Evolutionary conservation across 495 filamentous ascomycete genomes (phyloP), one percentile per base, ranked within the genome.

Genomic region (Neurospora sp.): DNA sequence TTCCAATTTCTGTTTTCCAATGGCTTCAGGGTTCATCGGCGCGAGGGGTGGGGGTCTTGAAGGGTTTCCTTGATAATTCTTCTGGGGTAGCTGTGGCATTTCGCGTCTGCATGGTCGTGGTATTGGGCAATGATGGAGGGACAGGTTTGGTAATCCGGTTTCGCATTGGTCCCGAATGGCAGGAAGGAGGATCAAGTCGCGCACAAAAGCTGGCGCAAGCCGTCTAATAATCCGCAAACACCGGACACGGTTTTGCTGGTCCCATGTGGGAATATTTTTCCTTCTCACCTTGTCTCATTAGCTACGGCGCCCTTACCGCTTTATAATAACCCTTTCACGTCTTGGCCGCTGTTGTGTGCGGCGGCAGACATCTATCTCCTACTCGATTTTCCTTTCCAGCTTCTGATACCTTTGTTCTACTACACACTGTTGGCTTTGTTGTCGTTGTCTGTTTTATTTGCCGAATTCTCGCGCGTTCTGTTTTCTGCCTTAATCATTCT

Each of bases 181-280:
- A 61, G 53, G 27, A 27, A 65, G 27, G 31, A 35, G 53, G 53
- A 65, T 65, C 53, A 35, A 74, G 76, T 74, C 77, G 79, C 77
- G 80, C 81, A 79, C 78, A 81, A 80, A 75, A 73, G 81, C 76
- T 78, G 73, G 81, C 82, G 83, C 82, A 82, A 74, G 84, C 81
- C 81, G 79, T 86, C 53, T 65, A 85, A 86, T 86, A 84, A 82
- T 27, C 10, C 10, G 47, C 47, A 59, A 44, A 27, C 79, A 83
- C 80, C 82, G 79, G 79, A 81, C 82, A 83, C 82, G 80, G 79
- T 81, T 81, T 86, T 84, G 85, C 85, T 86, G 85, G 85, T 82
- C 84, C 53, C 85, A 84, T 82, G 78, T 74, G 78, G 79, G 81
- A 77, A 78, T 70, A 47, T 71, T 73, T 78, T 79, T 78, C 77